These are phyloP conservation scores for Wickerhamomyces subpelliculosus DNA, from an alignment of 805 yeast species.

Conservation along the genomic window DNA sequence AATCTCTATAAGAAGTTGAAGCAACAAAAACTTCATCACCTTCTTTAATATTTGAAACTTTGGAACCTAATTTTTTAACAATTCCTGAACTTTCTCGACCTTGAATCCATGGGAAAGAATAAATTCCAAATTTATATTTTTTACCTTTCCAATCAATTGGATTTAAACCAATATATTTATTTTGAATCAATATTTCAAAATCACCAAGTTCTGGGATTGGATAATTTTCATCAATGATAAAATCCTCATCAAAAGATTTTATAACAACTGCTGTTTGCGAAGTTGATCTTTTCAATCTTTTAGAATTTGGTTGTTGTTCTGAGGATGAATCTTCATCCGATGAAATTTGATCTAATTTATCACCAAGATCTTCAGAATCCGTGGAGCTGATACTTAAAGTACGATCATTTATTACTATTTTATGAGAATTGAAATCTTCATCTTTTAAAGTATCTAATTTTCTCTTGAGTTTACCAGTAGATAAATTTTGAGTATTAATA, in stretches of 20 bases:
- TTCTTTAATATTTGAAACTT: slow-evolving; percentile 24
- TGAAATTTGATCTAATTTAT: slow-evolving; percentile 10
- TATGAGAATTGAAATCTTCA: background rate
- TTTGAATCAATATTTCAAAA: slow-evolving; percentile 24
- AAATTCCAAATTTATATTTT: slow-evolving; percentile 37
- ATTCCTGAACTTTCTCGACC: slow-evolving; percentile 41
- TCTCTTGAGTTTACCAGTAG: slow-evolving; percentile 8
- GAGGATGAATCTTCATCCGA: slow-evolving; percentile 4
- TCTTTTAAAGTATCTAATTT: slow-evolving; percentile 4
- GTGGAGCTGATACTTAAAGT: slow-evolving; percentile 17
- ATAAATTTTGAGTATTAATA: background rate
- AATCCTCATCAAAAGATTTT: slow-evolving; percentile 21
- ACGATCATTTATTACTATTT: slow-evolving; percentile 10
- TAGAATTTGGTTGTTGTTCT: slow-evolving; percentile 1
- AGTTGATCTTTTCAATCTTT: slow-evolving; percentile 7
- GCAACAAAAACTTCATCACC: slow-evolving; percentile 37
- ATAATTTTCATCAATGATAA: slow-evolving; percentile 10
- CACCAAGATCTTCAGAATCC: slow-evolving; percentile 13
- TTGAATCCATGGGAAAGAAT: slow-evolving; percentile 43
- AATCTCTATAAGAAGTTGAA: slow-evolving; percentile 40
- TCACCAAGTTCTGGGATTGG: slow-evolving; percentile 20
- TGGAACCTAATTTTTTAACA: slow-evolving; percentile 28
- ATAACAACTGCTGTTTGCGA: slow-evolving; percentile 20
- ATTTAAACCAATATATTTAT: slow-evolving; percentile 34
- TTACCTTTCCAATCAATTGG: slow-evolving; percentile 46